Evolutionary conservation across 192 early-diverging fungal genomes (phyloP), one percentile per base, ranked within the genome.

Genomic region (Coemansia reversa): DNA sequence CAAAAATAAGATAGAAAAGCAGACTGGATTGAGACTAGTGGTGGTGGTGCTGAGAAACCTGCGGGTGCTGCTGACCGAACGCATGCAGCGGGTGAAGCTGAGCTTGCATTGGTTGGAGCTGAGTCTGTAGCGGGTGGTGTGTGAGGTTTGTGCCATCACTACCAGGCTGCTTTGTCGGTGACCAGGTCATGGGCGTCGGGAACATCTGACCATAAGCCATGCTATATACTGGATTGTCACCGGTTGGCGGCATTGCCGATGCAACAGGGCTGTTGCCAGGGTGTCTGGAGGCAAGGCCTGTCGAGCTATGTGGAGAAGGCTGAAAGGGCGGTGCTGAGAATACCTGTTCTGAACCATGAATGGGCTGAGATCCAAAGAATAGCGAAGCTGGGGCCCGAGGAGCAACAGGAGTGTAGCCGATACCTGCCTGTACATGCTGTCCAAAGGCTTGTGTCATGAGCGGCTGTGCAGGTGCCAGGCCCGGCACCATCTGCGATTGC

Each of bases 321-420:
- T 68, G 75, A 60, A 70, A 67, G 14, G 65, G 47, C 6, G 70
- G 54, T 54, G 69, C 11, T 11, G 75, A 51, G 33, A 67, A 69
- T 51, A 60, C 61, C 4, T 56, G 39, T 5, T 61, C 30, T 7
- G 67, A 47, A 5, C 51, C 56, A 28, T 65, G 63, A 9, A 69
- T 53, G 9, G 48, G n/a, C 39, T 59, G 22, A 7, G 50, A 29
- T 0, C 58, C 59, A 45, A 76, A 63, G 55, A 63, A 70, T 19
- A 70, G 50, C 63, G 74, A 70, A 39, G 60, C 27, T 29, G 59
- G 56, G 35, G 53, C 60, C 29, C 55, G 57, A 14, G 55, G 35
- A n/a, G 54, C 50, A 12, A 58, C 57, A 8, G 72, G 63, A 49
- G 59, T 49, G 39, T 65, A 69, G 20, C 29, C 52, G 49, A 53